A percentile compares a stretch with the other conserved stretches of the same genome.
These are phyloP conservation scores for Penicillium brasilianum DNA, from an alignment of 2,329 filamentous ascomycete genomes.

Conservation along the genomic window DNA sequence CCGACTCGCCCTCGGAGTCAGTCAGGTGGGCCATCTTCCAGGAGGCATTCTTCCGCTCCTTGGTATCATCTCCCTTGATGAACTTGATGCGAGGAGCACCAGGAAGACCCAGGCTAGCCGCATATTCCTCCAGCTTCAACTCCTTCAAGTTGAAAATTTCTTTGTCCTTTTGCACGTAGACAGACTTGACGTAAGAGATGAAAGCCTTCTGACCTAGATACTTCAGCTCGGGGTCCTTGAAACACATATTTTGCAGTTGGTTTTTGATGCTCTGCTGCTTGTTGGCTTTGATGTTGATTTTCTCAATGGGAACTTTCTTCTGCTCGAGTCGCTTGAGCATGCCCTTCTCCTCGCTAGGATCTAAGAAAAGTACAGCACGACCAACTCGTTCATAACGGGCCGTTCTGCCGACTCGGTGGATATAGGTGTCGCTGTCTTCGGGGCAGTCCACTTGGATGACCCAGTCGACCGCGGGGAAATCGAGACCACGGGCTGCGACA, in stretches of 20 bases:
- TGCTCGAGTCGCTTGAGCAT: constrained; percentile 84
- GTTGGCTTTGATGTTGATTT: constrained; percentile 83
- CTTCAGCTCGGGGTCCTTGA: constrained; percentile 90
- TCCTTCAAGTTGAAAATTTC: constrained; percentile 84
- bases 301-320: constrained; percentile 87
- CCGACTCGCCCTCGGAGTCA: constrained; percentile 60
- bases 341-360: constrained; percentile 89
- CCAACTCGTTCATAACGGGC: constrained; percentile 91
- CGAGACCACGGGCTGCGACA: constrained; percentile 88
- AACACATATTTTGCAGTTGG: constrained; percentile 91
- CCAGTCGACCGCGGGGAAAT: constrained; percentile 97
- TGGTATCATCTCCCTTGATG: constrained; percentile 84
- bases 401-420: constrained; percentile 91
- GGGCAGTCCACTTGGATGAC: constrained; percentile 98
- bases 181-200: constrained; percentile 81
- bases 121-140: constrained; percentile 83
- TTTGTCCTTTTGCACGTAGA: constrained; percentile 90
- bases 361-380: constrained; percentile 85
- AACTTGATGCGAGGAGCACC: constrained; percentile 94
- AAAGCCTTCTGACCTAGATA: constrained; percentile 97
- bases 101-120: constrained; percentile 82
- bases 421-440: constrained; percentile 96
- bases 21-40: constrained; percentile 66
- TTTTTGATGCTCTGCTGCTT: constrained; percentile 87
- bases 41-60: constrained; percentile 84